Evolutionary conservation across 2,329 filamentous ascomycete genomes (phyloP), one percentile per base, ranked within the genome.

Genomic region (Fusarium avenaceum): DNA sequence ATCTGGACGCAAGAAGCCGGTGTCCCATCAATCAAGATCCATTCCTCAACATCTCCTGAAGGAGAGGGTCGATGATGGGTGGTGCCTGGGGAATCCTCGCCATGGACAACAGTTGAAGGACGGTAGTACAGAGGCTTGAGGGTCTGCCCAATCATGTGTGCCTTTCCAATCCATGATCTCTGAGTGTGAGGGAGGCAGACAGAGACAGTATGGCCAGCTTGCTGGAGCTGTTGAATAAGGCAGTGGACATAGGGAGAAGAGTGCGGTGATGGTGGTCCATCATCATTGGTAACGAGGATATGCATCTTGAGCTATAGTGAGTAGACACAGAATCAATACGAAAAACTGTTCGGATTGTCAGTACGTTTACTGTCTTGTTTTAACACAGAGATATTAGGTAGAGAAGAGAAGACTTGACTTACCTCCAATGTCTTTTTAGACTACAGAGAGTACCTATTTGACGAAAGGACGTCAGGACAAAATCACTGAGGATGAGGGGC

Each of bases 151-250:
- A 98, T 94, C 75, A 98, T 92, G 80, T 98, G 96, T 4, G 96
- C 96, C 84, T 99, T 99, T 73, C 94, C 94, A 75, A 99, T 98
- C 96, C 96, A 99, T 57, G 94, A 97, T 66, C 95, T 90, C 81
- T 99, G 96, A 8, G 90, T 90, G 78, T 97, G 89, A 3, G 96
- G 96, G 15, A 99, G 87, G 67, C 96, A 91, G 49, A 99, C 94
- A 9, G 93, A 97, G 63, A 98, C 93, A n/a, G 83, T 85, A 80
- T 97, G 95, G 9, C 94, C 94, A 32, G 90, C 89, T 57, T 84
- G 80, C 77, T 93, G 89, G 50, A 96, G 89, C 53, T 87, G 86
- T 63, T 87, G 83, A 43, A 94, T 86, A 59, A 95, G 86, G 65
- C 87, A 89, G 81, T 93, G 91, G 65, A 95, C 87, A 75, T 95